A percentile compares a stretch with the other conserved stretches of the same genome.
phyloP scores from a whole-genome alignment of 257 asterid genomes.

The Coffea eugenioides region DNA sequence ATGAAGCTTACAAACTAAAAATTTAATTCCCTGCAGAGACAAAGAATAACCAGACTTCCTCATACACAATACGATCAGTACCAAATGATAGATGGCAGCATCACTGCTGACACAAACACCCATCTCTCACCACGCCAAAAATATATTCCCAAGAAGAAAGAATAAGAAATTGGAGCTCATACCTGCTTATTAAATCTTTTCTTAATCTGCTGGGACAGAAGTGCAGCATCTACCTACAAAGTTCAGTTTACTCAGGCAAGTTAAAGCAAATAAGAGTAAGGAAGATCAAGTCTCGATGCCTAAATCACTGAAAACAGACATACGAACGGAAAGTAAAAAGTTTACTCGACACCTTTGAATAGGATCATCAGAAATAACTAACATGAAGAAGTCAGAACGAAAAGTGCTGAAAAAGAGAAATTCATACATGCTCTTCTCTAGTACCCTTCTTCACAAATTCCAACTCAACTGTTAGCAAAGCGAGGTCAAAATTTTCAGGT shows the following conservation, averaged over 20 bases:
- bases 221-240: conserved; percentile 82
- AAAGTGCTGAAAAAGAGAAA: conserved; percentile 13
- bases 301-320: not conserved
- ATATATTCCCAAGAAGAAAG: not conserved
- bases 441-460: conserved; percentile 93
- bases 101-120: conserved; percentile 1
- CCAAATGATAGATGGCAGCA: not conserved
- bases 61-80: not conserved
- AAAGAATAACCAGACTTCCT: not conserved
- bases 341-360: not conserved
- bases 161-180: conserved; percentile 20
- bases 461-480: conserved; percentile 86
- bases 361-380: conserved; percentile 6
- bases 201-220: conserved; percentile 66
- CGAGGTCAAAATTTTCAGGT: conserved; percentile 79
- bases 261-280: not conserved
- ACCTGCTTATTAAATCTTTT: conserved; percentile 78
- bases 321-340: not conserved
- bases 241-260: conserved; percentile 17
- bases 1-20: not conserved
- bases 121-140: not conserved
- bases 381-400: not conserved
- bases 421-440: conserved; percentile 75
- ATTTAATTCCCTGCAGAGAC: not conserved
- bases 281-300: not conserved